A percentile compares a stretch with the other conserved stretches of the same genome.
Conservation (phyloP, 1,284 basidiomycete genomes). For the Ceratorhiza oryzae-sativae region DNA sequence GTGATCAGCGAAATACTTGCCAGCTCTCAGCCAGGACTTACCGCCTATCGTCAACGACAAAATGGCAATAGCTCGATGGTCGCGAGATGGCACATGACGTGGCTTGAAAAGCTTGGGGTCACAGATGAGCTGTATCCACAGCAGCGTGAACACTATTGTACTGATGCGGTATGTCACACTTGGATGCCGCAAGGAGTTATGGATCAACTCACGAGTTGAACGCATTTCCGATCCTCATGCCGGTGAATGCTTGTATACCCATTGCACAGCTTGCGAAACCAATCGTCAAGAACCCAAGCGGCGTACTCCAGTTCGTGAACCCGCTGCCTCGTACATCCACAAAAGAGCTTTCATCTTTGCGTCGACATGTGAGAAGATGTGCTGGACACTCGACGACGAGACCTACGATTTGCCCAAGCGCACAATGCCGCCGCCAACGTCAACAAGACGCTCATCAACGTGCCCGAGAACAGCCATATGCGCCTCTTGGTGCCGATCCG, state of each 20-base stretch:
- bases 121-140: slow-evolving; percentile 85
- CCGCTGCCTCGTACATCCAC: slow-evolving; percentile 61
- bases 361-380: background rate
- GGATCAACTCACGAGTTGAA: slow-evolving; percentile 46
- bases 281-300: slow-evolving; percentile 69
- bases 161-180: background rate
- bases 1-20: background rate
- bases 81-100: slow-evolving; percentile 63
- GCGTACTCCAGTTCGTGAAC: slow-evolving; percentile 67
- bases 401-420: slow-evolving; percentile 62
- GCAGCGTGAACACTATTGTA: slow-evolving; percentile 73
- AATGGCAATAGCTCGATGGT: slow-evolving; percentile 76
- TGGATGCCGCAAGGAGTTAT: slow-evolving; percentile 50
- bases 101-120: slow-evolving; percentile 74
- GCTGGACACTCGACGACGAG: too few species aligned
- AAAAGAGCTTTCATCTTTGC: slow-evolving; percentile 55
- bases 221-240: slow-evolving; percentile 68
- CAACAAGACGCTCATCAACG: slow-evolving; percentile 74
- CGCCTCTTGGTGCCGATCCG: slow-evolving; percentile 72
- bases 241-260: slow-evolving; percentile 82
- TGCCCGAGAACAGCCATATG: slow-evolving; percentile 75
- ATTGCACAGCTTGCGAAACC: slow-evolving; percentile 80
- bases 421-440: slow-evolving; percentile 72
- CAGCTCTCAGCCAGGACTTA: background rate
- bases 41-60: slow-evolving; percentile 71